Percentiles rank a stretch among this genome's conserved stretches.
Conservation (phyloP, 495 filamentous ascomycete species). For the Aspergillus nanangensis region DNA sequence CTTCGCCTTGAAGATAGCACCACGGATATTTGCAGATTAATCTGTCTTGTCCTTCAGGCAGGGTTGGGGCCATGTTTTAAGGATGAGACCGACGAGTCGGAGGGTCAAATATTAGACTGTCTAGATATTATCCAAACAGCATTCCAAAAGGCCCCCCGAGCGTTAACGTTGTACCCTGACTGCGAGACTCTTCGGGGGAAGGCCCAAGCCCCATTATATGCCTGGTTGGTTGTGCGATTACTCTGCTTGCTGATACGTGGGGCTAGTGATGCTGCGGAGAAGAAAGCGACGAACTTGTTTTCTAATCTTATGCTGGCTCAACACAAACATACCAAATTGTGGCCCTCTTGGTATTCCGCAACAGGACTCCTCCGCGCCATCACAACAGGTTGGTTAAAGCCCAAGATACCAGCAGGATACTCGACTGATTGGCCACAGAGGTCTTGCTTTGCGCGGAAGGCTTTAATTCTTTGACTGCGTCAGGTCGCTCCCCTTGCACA, state of each 20-base stretch:
- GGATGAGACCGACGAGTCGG: conserved; percentile 54
- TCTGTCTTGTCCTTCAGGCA: conserved; percentile 77
- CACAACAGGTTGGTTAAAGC: conserved; percentile 28
- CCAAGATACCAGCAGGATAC: neutral
- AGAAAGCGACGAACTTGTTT: conserved; percentile 27
- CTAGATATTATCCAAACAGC: conserved; percentile 68
- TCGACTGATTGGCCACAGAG: conserved; percentile 25
- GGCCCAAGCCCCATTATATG: conserved; percentile 60
- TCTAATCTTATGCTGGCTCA: conserved; percentile 31
- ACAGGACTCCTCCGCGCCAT: conserved; percentile 31
- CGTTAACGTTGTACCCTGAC: conserved; percentile 51
- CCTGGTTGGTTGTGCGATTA: conserved; percentile 62
- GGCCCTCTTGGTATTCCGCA: conserved; percentile 23
- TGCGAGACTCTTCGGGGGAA: conserved; percentile 39
- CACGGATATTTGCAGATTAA: conserved; percentile 73
- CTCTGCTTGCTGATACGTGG: conserved; percentile 26
- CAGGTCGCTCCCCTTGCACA: conserved; percentile 4
- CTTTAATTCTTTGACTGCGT: conserved; percentile 4
- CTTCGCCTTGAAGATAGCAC: conserved; percentile 56
- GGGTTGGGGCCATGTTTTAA: conserved; percentile 62
- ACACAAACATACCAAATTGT: conserved; percentile 28
- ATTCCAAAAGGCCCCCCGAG: conserved; percentile 67
- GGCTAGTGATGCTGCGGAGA: conserved; percentile 19
- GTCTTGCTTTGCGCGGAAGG: conserved; percentile 32
- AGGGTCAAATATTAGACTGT: conserved; percentile 59